Base-by-base conservation (phyloP, 148 eudicot species). In the Agrostemma githago region DNA sequence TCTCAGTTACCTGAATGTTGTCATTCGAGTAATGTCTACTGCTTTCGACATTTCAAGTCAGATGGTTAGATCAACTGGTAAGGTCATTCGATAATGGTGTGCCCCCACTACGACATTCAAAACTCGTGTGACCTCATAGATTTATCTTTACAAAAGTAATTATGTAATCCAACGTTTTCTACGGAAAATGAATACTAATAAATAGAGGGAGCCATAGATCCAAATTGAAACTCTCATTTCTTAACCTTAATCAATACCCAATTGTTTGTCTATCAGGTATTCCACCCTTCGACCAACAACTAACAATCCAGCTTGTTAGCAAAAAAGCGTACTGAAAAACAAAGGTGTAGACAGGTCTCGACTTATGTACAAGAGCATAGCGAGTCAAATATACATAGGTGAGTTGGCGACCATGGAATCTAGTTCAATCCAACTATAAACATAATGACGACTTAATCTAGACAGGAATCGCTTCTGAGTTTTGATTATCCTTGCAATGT, bases 381-480 rank as follows among this genome's bases (percentile, higher is more conserved):
- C 43, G 20, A 59, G 59, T 56, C 57, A 70, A 74, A 74, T 79
- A 74, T 69, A 74, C 56, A 68, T 62, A 65, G 73, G 72, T 51
- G 61, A 78, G 73, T 62, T 57, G 73, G 72, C 62, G 61, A 78
- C 41, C 73, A 39, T 60, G 61, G 61, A 66, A 67, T 62, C 66
- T 73, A 69, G 37, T 74, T 53, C 61, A 48, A 74, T 73, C 76
- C 37, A 62, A 67, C 40, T 74, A 56, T 64, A 58, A 54, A 74
- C 69, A 41, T 54, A 73, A 46, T 62, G 79, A 44, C 66, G 72
- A 70, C 16, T 46, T 62, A 53, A 77, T 74, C 82, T 89, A 96
- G 74, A 92, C 97, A 1, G 99, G 91, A 77, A 96, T 88, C 70
- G 87, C 99, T 48, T 96, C 97, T 5, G 86, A 84, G 65, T 85